These are phyloP conservation scores for Trifolium repens DNA, from an alignment of 306 rosid genomes.

Conservation along the genomic window DNA sequence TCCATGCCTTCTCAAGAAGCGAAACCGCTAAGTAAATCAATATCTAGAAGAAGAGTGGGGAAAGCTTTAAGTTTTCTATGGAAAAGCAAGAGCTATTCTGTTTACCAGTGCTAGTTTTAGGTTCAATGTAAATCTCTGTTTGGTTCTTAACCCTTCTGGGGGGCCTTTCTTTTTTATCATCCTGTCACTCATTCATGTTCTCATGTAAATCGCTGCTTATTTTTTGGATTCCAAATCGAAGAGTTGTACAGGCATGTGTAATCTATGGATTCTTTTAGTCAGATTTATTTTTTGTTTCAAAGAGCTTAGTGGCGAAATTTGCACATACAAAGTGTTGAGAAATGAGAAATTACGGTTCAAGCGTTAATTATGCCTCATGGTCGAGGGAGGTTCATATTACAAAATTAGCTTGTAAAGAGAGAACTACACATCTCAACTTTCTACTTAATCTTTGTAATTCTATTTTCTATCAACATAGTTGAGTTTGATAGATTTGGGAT, in stretches of 20 bases:
- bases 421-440: background rate
- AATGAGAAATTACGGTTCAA: too few relatives aligned
- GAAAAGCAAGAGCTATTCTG: constrained; percentile 88
- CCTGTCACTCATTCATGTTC: constrained; percentile 11
- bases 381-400: constrained; percentile 12
- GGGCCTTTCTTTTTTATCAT: constrained; percentile 23
- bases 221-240: constrained; percentile 52
- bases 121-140: constrained; percentile 62
- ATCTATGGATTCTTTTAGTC: constrained; percentile 47
- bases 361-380: background rate
- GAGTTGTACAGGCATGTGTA: constrained; percentile 84
- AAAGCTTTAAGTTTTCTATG: constrained; percentile 77
- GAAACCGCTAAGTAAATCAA: constrained; percentile 73
- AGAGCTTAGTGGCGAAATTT: too few relatives aligned
- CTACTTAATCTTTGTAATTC: background rate
- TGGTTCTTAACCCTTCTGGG: constrained; percentile 50
- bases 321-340: too few relatives aligned
- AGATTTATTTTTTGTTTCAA: constrained; percentile 18
- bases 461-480: background rate
- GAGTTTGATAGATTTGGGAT: background rate
- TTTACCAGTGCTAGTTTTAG: constrained; percentile 93
- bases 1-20: constrained; percentile 56
- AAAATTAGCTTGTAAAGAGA: background rate
- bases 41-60: constrained; percentile 74
- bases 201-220: constrained; percentile 43